A percentile compares a stretch with the other conserved stretches of the same genome.
Conservation (phyloP, 1,284 basidiomycete genomes). For the Leccinum holopus region DNA sequence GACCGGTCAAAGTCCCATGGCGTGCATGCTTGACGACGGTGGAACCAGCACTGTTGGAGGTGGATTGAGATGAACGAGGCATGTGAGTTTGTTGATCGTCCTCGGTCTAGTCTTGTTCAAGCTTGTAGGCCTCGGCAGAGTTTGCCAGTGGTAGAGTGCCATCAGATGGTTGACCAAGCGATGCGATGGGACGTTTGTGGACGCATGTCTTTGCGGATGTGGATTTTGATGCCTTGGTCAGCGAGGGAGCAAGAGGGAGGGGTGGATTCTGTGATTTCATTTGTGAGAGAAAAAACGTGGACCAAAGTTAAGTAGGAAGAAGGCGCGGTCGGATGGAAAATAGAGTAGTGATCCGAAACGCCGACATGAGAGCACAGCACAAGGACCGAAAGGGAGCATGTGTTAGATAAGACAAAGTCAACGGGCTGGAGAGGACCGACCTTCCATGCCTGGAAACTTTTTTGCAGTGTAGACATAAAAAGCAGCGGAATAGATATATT, state of each 20-base stretch:
- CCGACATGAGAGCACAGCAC: slow-evolving; percentile 10
- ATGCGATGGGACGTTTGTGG: slow-evolving; percentile 60
- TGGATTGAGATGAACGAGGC: slow-evolving; percentile 14
- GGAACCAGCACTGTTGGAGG: slow-evolving; percentile 3
- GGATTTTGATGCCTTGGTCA: slow-evolving; percentile 91
- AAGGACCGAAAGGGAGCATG: slow-evolving; percentile 11
- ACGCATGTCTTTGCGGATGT: slow-evolving; percentile 88
- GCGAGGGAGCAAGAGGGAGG: slow-evolving; percentile 85
- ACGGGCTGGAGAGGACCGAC: slow-evolving; percentile 41
- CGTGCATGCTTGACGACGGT: slow-evolving; percentile 28
- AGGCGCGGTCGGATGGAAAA: slow-evolving; percentile 12
- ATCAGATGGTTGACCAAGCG: slow-evolving; percentile 40
- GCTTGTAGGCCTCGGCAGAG: slow-evolving; percentile 19
- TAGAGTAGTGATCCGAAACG: slow-evolving; percentile 25
- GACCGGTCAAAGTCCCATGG: slow-evolving; percentile 28
- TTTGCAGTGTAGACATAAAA: slow-evolving; percentile 85
- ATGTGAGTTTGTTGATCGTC: slow-evolving; percentile 21
- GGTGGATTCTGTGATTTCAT: slow-evolving; percentile 65
- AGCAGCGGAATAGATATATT: slow-evolving; percentile 79
- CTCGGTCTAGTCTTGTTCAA: slow-evolving; percentile 29
- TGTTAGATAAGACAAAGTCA: slow-evolving; percentile 26
- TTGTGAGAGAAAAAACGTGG: not conserved
- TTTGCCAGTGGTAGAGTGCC: slow-evolving; percentile 25
- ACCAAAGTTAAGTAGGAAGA: slow-evolving; percentile 4
- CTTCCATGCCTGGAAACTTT: slow-evolving; percentile 93